phyloP scores from a whole-genome alignment of 2,329 filamentous ascomycete species.

The Fusarium fujikuroi region DNA sequence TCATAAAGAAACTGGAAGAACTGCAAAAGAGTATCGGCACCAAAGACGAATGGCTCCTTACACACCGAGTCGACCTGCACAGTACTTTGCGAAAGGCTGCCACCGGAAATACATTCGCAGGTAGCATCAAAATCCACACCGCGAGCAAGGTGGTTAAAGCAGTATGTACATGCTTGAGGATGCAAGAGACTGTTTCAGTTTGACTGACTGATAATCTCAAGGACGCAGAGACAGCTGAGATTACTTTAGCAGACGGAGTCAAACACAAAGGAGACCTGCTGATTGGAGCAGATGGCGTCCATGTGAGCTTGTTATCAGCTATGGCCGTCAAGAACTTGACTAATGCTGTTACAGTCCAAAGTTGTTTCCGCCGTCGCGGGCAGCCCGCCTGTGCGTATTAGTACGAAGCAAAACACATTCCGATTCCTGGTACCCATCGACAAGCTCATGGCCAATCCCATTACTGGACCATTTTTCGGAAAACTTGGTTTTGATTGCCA shows the following conservation, averaged over 20 bases:
- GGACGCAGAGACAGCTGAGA: slow-evolving; percentile 2
- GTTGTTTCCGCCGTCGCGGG: background rate
- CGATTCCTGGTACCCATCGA: slow-evolving; percentile 6
- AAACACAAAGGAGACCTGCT: background rate
- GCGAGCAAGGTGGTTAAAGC: background rate
- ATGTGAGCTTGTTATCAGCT: background rate
- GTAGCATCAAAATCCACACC: background rate
- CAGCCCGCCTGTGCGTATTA: background rate
- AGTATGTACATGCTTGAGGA: background rate
- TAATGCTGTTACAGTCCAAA: background rate
- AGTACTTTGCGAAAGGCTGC: too few species aligned
- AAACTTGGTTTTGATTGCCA: slow-evolving; percentile 6
- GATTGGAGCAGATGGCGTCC: slow-evolving; percentile 7
- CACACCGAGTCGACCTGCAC: too few species aligned
- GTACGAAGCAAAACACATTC: slow-evolving; percentile 7
- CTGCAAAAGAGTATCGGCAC: background rate
- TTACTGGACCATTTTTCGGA: background rate
- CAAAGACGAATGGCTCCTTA: too few species aligned
- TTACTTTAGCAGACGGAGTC: background rate
- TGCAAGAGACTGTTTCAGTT: fast-evolving
- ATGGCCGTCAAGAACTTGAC: fast-evolving
- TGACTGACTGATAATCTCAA: background rate
- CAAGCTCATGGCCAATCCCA: background rate
- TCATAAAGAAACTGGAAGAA: background rate
- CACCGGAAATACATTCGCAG: too few species aligned